Conservation (phyloP, 78 protist species). For the Anaeramoeba flamelloides region DNA sequence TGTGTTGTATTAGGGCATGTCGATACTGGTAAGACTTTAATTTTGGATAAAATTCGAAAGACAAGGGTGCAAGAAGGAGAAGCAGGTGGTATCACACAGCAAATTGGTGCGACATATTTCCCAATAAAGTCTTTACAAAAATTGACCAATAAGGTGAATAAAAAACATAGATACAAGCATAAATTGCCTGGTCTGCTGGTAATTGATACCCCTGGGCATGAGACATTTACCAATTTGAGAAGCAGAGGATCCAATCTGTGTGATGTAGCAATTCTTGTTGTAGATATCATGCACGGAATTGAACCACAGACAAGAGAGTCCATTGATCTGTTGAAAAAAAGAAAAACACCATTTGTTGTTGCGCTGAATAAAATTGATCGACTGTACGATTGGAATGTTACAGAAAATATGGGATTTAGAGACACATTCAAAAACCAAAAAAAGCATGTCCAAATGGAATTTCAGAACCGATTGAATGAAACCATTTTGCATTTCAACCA, state of each 20-base stretch:
- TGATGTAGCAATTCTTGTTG: constrained; percentile 89
- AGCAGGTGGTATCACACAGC: constrained; percentile 99
- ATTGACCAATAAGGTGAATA: constrained; percentile 17
- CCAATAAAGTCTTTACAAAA: constrained; percentile 63
- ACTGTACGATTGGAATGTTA: constrained; percentile 66
- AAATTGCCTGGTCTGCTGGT: constrained; percentile 90
- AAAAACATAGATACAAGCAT: background rate
- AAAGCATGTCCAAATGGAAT: constrained; percentile 37
- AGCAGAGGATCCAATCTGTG: no score
- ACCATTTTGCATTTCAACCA: constrained; percentile 36
- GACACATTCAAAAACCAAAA: no score
- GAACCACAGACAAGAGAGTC: constrained; percentile 85
- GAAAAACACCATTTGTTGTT: constrained; percentile 90
- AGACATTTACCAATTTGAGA: constrained; percentile 91
- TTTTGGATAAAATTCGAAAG: constrained; percentile 83
- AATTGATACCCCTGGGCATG: constrained; percentile 99
- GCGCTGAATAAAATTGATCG: constrained; percentile 96
- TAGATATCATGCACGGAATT: constrained; percentile 88
- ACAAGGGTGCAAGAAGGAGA: constrained; percentile 95
- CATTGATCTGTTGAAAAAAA: constrained; percentile 50
- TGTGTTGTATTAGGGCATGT: constrained; percentile 95
- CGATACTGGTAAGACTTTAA: constrained; percentile 95
- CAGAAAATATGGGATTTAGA: constrained; percentile 24
- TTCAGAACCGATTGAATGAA: constrained; percentile 35
- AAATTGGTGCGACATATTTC: constrained; percentile 98